A percentile compares a stretch with the other conserved stretches of the same genome.
phyloP scores from a whole-genome alignment of 176 grass and related monocot species.

The Leersia perrieri region DNA sequence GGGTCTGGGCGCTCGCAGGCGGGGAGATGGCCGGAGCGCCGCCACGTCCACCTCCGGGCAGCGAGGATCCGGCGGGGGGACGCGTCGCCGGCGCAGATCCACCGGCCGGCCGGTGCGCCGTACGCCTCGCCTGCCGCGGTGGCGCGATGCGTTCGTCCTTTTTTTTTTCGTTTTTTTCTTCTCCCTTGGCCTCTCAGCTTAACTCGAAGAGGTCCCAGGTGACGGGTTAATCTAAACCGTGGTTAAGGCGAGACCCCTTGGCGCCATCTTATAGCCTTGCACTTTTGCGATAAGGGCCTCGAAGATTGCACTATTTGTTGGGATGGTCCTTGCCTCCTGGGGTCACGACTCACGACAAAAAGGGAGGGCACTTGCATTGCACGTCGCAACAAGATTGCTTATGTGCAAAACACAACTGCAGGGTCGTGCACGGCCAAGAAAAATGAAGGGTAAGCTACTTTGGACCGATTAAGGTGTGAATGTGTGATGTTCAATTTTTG shows the following conservation, averaged over 20 bases:
- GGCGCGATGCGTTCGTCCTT: background rate
- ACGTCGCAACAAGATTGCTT: background rate
- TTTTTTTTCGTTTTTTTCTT: background rate
- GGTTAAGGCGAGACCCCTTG: constrained; percentile 37
- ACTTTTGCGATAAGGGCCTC: background rate
- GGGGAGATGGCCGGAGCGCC: constrained; percentile 19
- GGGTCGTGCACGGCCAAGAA: background rate
- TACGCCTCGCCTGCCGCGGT: constrained; percentile 34
- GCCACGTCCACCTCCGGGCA: constrained; percentile 16
- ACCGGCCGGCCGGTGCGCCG: constrained; percentile 34
- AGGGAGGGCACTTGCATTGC: background rate
- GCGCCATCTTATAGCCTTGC: constrained; percentile 17
- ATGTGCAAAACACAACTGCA: background rate
- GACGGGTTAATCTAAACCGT: constrained; percentile 60
- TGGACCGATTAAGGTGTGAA: background rate
- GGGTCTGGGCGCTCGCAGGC: constrained; percentile 33
- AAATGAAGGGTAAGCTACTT: background rate
- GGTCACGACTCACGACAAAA: constrained; percentile 39
- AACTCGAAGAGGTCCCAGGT: constrained; percentile 35
- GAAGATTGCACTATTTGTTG: rapidly evolving
- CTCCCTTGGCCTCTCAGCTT: constrained; percentile 6
- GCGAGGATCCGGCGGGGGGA: constrained; percentile 3
- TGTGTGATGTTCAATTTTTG: background rate
- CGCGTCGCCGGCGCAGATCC: constrained; percentile 30
- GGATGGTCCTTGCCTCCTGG: background rate